phyloP scores from a whole-genome alignment of 495 filamentous ascomycete genomes.

The Neurospora sp. region DNA sequence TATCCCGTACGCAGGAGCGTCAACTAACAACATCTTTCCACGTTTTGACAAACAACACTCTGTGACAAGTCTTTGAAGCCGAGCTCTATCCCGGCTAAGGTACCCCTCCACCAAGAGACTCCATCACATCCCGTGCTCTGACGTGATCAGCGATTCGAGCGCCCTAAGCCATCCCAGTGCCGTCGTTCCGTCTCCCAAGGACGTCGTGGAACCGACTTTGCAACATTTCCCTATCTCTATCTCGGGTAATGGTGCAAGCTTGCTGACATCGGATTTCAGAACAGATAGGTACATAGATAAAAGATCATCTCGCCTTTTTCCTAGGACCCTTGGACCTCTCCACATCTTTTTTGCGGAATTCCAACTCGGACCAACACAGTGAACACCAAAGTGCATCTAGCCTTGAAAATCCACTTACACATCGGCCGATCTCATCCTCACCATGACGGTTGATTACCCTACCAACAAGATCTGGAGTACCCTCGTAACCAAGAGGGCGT shows the following conservation, averaged over 20 bases:
- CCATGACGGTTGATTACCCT: neutral
- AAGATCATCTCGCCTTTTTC: neutral
- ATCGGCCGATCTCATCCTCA: neutral
- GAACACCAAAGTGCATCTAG: neutral
- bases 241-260: neutral
- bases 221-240: neutral
- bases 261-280: neutral
- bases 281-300: neutral
- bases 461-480: slow-evolving; percentile 32
- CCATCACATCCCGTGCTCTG: neutral
- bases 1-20: neutral
- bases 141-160: neutral
- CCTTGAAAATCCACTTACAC: neutral
- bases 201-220: neutral
- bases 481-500: slow-evolving; percentile 28
- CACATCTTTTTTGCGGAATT: neutral
- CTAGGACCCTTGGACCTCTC: neutral
- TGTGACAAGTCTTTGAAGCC: neutral
- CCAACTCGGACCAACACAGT: neutral
- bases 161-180: neutral
- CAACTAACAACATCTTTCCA: neutral
- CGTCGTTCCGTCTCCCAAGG: neutral
- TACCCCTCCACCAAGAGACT: neutral
- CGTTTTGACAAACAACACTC: neutral
- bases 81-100: neutral